Conservation (phyloP, 192 early-diverging fungal species). For the Entomortierella lignicola region DNA sequence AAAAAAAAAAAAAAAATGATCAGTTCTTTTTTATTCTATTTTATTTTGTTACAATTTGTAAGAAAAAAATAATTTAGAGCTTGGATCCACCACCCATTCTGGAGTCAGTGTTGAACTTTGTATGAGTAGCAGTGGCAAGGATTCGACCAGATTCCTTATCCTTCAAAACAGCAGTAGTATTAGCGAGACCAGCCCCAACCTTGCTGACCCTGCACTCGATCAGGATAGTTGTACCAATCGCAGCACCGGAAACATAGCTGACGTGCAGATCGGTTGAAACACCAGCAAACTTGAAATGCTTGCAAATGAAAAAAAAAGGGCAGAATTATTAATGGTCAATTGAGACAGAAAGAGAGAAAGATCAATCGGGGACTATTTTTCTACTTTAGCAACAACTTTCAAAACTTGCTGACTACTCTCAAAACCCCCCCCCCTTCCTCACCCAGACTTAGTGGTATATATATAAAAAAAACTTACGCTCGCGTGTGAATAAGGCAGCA, state of each 20-base stretch:
- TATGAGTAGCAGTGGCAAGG: constrained; percentile 40
- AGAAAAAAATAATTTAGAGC: constrained; percentile 29
- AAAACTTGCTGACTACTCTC: too few species aligned
- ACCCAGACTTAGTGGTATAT: too few species aligned
- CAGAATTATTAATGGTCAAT: not conserved
- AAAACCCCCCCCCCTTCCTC: not conserved
- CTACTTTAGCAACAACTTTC: too few species aligned
- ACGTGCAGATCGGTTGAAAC: constrained; percentile 57
- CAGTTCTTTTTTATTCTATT: too few species aligned
- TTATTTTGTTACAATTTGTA: too few species aligned
- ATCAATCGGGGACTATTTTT: not conserved
- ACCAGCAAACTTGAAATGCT: constrained; percentile 38
- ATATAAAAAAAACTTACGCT: constrained; percentile 21
- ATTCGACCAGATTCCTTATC: constrained; percentile 41
- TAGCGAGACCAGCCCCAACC: constrained; percentile 47
- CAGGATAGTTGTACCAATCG: constrained; percentile 28
- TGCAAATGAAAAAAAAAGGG: not conserved
- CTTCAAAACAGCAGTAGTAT: constrained; percentile 32
- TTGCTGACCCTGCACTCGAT: constrained; percentile 48
- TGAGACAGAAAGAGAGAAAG: not conserved
- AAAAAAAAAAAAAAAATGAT: not conserved
- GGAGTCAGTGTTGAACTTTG: constrained; percentile 57
- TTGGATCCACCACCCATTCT: constrained; percentile 34
- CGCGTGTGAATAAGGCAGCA: constrained; percentile 38
- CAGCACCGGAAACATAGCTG: constrained; percentile 49